Evolutionary conservation across 2,329 filamentous ascomycete species (phyloP).

Genomic region (Hirsutella minnesotensis): DNA sequence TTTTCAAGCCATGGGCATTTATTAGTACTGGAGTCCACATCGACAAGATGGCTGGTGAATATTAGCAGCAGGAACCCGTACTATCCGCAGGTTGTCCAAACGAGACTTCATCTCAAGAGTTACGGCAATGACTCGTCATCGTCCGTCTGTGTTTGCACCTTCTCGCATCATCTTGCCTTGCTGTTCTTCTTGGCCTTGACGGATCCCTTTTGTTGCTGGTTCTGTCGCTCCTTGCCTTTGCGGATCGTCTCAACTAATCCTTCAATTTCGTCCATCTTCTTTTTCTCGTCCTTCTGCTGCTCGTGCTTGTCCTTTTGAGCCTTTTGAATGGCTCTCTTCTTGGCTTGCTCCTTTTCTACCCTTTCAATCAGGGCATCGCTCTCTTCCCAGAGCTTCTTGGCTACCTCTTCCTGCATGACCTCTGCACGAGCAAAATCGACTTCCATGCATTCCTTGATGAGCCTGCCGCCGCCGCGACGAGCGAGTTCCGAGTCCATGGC

Average conservation of each 20-base stretch:
- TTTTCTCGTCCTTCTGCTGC: slow-evolving; percentile 20
- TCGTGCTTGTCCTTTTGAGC: slow-evolving; percentile 22
- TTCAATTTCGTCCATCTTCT: slow-evolving; percentile 18
- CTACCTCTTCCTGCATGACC: slow-evolving; percentile 64
- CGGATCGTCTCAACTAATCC: slow-evolving; percentile 32
- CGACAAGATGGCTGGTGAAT: too few species aligned
- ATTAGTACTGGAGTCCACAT: too few species aligned
- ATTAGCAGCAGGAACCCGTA: too few species aligned
- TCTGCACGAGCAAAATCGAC: slow-evolving; percentile 61
- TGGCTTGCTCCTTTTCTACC: slow-evolving; percentile 68
- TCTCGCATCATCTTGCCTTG: not conserved
- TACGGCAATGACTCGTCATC: not conserved
- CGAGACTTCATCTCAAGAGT: not conserved
- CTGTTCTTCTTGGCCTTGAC: not conserved
- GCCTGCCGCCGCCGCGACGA: slow-evolving; percentile 50
- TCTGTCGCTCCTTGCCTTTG: slow-evolving; percentile 23
- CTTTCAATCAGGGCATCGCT: slow-evolving; percentile 76
- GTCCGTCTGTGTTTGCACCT: not conserved
- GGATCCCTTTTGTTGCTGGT: slow-evolving; percentile 6
- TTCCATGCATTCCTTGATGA: slow-evolving; percentile 83
- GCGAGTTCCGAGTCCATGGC: slow-evolving; percentile 69
- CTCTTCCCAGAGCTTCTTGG: slow-evolving; percentile 80
- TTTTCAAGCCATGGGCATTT: too few species aligned
- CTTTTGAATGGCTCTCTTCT: slow-evolving; percentile 31
- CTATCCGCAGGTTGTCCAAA: not conserved